Percentiles rank a stretch among this genome's conserved stretches.
These are phyloP conservation scores for Cystobasidium sp. DNA, from an alignment of 1,284 basidiomycete genomes.

Conservation along the genomic window DNA sequence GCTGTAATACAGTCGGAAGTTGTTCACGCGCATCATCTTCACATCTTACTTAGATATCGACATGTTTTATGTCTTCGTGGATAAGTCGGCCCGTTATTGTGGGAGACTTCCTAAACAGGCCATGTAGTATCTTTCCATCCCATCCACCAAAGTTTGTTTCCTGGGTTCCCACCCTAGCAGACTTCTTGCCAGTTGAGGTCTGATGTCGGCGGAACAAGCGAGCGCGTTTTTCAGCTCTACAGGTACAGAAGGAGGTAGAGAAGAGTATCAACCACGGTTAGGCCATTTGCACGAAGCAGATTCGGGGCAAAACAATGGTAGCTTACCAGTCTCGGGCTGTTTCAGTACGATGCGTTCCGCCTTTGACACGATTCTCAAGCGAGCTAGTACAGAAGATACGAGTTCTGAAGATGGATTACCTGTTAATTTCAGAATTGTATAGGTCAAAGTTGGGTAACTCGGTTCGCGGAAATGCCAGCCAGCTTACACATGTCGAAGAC, in stretches of 20 bases:
- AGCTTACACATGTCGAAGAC: constrained; percentile 59
- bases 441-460: not conserved
- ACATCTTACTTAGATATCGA: too few species aligned
- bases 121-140: constrained; percentile 61
- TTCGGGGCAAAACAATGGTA: not conserved
- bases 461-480: not conserved
- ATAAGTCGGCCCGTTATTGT: too few species aligned
- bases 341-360: constrained; percentile 50
- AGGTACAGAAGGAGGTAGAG: not conserved
- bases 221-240: constrained; percentile 54
- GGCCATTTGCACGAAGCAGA: not conserved
- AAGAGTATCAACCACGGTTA: not conserved
- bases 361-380: constrained; percentile 60
- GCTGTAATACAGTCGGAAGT: too few species aligned
- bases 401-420: constrained; percentile 61
- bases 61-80: too few species aligned
- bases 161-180: constrained; percentile 62
- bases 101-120: constrained; percentile 21
- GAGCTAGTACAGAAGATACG: constrained; percentile 60
- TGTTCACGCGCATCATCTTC: too few species aligned
- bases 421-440: too few species aligned
- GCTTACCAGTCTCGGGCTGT: constrained; percentile 44
- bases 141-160: constrained; percentile 61
- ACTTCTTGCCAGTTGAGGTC: constrained; percentile 61
- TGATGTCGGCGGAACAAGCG: constrained; percentile 48